These are phyloP conservation scores for Penicillium ucsense DNA, from an alignment of 495 filamentous ascomycete genomes.

Conservation along the genomic window DNA sequence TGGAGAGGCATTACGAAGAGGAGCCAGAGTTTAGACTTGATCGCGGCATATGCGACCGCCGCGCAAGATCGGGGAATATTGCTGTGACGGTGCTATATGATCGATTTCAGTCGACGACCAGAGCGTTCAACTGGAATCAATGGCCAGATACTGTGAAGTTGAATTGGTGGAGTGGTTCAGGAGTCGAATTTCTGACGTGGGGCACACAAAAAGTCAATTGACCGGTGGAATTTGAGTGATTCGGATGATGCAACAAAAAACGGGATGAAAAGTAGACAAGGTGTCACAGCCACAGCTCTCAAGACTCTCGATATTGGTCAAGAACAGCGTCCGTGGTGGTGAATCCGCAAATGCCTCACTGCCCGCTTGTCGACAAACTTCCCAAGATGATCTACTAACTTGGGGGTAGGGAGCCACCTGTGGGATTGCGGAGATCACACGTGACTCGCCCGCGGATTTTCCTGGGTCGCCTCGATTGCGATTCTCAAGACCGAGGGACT, in stretches of 20 bases:
- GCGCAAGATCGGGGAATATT: constrained; percentile 12
- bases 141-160: neutral
- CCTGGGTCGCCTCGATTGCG: constrained; percentile 1
- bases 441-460: constrained; percentile 22
- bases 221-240: too few relatives aligned
- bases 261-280: too few relatives aligned
- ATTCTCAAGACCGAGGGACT: neutral
- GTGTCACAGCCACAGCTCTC: too few relatives aligned
- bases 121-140: too few relatives aligned
- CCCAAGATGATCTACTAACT: constrained; percentile 1
- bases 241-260: too few relatives aligned
- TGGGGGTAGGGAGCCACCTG: neutral
- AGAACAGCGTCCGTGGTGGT: too few relatives aligned
- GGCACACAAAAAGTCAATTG: too few relatives aligned
- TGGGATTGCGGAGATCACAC: constrained; percentile 14
- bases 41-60: constrained; percentile 35
- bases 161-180: constrained; percentile 4
- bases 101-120: too few relatives aligned
- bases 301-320: too few relatives aligned
- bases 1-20: constrained; percentile 35
- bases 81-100: neutral
- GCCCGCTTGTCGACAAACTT: neutral
- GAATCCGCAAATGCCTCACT: too few relatives aligned
- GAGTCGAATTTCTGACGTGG: too few relatives aligned
- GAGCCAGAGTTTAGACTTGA: constrained; percentile 34